Evolutionary conservation across 2,329 filamentous ascomycete genomes (phyloP), one percentile per base, ranked within the genome.

Genomic region (Fusarium pilosicola): DNA sequence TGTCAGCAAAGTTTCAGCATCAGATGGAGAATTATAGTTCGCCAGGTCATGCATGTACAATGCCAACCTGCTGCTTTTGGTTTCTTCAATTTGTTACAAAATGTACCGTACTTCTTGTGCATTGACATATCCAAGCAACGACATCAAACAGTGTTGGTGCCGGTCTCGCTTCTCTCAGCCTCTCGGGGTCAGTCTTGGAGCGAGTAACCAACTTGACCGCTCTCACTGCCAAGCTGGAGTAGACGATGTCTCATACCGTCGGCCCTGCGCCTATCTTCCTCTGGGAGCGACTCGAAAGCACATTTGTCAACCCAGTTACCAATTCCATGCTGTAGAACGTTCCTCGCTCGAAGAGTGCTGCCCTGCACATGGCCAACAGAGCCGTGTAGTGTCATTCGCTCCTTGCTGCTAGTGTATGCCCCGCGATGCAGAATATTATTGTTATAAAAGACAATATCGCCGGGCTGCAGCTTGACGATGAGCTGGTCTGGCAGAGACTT

Each of bases 381-480:
- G 12, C 92, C 92, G 81, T 94, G 92, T 77, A 94, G 82, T 68
- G 92, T 94, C 86, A 92, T 88, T 30, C 93, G 84, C 82, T 94
- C 91, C 74, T 84, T 87, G 3, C 44, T 76, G 18, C 83, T 82
- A 73, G 87, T 84, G 80, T 94, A 95, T 34, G 89, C 89, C 4
- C 92, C 93, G 8, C 92, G 85, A 78, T 94, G 93, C 71, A 97
- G 81, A 73, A 97, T 97, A 81, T 97, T 97, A 79, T 95, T 97
- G 81, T 97, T 91, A 80, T 97, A 97, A 78, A 97, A 97, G 46
- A 93, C 93, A 22, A 93, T 90, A 82, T 97, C 94, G 1, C 94
- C 94, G 0, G 94, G 87, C 71, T 88, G 84, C 70, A 97, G 84
- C 79, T 85, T 79, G 22, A 97, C 94, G 7, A 88, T 83, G 20